Percentiles rank a stretch among this genome's conserved stretches.
phyloP scores from a whole-genome alignment of 75 land plant species.

The Pinus taeda region DNA sequence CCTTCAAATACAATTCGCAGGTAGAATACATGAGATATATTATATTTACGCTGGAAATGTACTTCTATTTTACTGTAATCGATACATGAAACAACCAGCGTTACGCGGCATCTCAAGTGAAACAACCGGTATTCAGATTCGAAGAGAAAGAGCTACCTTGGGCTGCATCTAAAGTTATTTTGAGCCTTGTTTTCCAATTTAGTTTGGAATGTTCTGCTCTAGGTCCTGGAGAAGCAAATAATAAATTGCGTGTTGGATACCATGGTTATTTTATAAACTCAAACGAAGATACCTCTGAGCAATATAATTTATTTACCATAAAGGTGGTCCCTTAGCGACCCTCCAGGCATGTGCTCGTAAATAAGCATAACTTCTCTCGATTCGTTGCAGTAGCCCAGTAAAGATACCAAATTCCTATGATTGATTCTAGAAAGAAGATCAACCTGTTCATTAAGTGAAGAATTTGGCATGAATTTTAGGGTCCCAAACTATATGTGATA shows the following conservation, averaged over 20 bases:
- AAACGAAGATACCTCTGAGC: neutral
- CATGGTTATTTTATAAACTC: neutral
- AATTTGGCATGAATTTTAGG: neutral
- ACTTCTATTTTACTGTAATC: neutral
- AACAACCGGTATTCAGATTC: too few species aligned
- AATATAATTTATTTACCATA: constrained; percentile 7
- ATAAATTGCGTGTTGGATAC: neutral
- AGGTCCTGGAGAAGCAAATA: neutral
- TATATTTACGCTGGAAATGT: neutral
- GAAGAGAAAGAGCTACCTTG: constrained; percentile 14
- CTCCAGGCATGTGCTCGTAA: constrained; percentile 55
- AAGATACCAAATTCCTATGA: constrained; percentile 40
- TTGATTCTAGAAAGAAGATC: constrained; percentile 14
- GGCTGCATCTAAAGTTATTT: constrained; percentile 21
- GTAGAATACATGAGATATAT: too few species aligned
- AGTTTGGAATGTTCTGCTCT: neutral
- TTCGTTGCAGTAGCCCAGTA: constrained; percentile 48
- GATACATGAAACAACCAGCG: too few species aligned
- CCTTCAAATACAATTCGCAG: neutral
- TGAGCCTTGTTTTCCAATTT: constrained; percentile 21
- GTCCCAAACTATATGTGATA: too few species aligned
- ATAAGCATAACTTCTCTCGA: constrained; percentile 35
- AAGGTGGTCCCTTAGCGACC: constrained; percentile 55
- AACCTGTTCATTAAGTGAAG: constrained; percentile 10
- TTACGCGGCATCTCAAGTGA: too few species aligned